phyloP scores from a whole-genome alignment of 352 stramenopile genomes.

The Globisporangium canariense region DNA sequence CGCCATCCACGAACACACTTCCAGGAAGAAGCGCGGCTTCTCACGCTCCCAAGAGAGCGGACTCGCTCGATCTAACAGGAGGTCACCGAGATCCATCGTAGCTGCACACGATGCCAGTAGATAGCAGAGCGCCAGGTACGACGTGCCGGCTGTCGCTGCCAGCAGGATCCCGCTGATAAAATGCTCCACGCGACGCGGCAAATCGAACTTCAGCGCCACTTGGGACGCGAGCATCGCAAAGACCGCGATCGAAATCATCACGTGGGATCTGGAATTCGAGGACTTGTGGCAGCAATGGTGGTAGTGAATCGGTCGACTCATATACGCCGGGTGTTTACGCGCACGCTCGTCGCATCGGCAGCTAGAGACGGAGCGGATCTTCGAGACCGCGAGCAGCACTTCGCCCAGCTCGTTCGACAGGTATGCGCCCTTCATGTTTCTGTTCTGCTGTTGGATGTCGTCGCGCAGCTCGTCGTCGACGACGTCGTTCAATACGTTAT shows the following conservation, averaged over 20 bases:
- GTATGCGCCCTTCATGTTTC: constrained; percentile 17
- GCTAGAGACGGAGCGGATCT: constrained; percentile 18
- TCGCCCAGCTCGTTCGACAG: constrained; percentile 41
- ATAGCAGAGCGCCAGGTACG: constrained; percentile 52
- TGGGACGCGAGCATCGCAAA: constrained; percentile 29
- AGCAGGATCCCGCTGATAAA: constrained; percentile 56
- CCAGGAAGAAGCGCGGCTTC: constrained; percentile 54
- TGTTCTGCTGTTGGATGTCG: constrained; percentile 9
- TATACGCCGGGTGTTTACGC: neutral
- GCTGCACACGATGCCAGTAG: constrained; percentile 23
- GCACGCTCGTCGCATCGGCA: neutral
- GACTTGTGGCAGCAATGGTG: constrained; percentile 21
- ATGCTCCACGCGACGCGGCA: constrained; percentile 40
- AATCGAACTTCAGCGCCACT: constrained; percentile 23
- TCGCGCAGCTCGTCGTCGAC: constrained; percentile 1
- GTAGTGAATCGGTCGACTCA: constrained; percentile 11
- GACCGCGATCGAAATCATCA: constrained; percentile 30
- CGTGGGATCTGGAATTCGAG: constrained; percentile 4
- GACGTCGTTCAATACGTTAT: neutral
- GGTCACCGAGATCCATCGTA: constrained; percentile 29
- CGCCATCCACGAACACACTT: constrained; percentile 72
- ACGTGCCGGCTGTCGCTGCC: constrained; percentile 37
- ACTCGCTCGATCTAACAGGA: constrained; percentile 54
- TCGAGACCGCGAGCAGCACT: constrained; percentile 39
- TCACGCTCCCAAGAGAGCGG: constrained; percentile 49